These are phyloP conservation scores for Cladosporium velox DNA, from an alignment of 2,329 filamentous ascomycete genomes.

Conservation along the genomic window DNA sequence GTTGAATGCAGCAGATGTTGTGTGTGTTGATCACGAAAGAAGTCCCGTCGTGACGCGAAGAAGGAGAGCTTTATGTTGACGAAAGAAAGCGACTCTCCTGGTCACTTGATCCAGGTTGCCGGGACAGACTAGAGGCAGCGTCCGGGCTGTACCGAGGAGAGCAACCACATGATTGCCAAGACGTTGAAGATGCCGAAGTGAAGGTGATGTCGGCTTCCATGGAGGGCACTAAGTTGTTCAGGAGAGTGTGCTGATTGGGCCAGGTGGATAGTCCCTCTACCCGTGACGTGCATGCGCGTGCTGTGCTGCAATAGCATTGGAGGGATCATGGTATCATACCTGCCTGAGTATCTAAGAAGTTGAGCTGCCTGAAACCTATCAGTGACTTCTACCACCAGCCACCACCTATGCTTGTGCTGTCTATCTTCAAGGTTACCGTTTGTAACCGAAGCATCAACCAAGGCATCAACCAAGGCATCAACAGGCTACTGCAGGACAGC, in stretches of 20 bases:
- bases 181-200: background rate
- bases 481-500: slow-evolving; percentile 62
- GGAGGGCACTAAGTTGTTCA: background rate
- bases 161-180: background rate
- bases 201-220: background rate
- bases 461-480: background rate
- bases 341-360: background rate
- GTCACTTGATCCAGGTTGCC: background rate
- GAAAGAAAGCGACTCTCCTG: background rate
- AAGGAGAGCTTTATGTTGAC: background rate
- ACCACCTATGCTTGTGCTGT: background rate
- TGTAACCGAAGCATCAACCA: background rate
- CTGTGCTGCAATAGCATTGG: background rate
- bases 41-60: background rate
- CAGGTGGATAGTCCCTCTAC: background rate
- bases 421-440: background rate
- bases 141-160: background rate
- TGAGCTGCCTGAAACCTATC: background rate
- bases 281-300: background rate
- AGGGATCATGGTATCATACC: background rate
- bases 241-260: background rate
- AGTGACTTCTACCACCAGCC: background rate
- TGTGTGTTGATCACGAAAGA: background rate
- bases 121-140: background rate
- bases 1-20: background rate